Percentiles rank a stretch among this genome's conserved stretches.
Conservation (phyloP, 2,329 filamentous ascomycete species). For the Camptophora hylomeconis region DNA sequence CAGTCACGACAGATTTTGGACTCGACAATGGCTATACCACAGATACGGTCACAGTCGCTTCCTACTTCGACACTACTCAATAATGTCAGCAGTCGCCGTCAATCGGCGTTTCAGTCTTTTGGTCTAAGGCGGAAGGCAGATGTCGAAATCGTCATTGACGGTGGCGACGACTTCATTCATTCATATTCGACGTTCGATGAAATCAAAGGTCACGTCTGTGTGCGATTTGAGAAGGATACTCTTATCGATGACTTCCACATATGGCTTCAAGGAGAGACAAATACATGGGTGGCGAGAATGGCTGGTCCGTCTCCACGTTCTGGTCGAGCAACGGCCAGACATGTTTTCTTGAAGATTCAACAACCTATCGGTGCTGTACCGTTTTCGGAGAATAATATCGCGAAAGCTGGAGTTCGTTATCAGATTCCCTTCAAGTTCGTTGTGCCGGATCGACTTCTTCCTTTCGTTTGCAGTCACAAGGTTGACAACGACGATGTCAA, state of each 20-base stretch:
- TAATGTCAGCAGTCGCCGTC: neutral
- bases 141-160: constrained; percentile 18
- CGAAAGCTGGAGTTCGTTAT: constrained; percentile 43
- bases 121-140: constrained; percentile 13
- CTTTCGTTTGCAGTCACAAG: constrained; percentile 44
- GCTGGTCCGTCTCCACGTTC: constrained; percentile 38
- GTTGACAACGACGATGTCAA: constrained; percentile 39
- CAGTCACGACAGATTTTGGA: too few species aligned
- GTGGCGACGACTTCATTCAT: constrained; percentile 13
- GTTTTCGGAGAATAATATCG: constrained; percentile 42
- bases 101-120: constrained; percentile 5
- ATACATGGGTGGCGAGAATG: constrained; percentile 38
- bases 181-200: constrained; percentile 22
- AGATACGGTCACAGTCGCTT: too few species aligned
- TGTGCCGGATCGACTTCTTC: constrained; percentile 47
- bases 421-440: constrained; percentile 52
- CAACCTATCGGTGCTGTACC: constrained; percentile 42
- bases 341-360: constrained; percentile 48
- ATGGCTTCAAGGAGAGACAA: constrained; percentile 19
- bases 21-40: too few species aligned
- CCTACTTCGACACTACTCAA: neutral
- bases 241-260: constrained; percentile 20
- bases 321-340: constrained; percentile 41
- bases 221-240: constrained; percentile 20
- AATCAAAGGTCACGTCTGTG: constrained; percentile 20